phyloP scores from a whole-genome alignment of 2,329 filamentous ascomycete species.

The Westerdykella aurantiaca region DNA sequence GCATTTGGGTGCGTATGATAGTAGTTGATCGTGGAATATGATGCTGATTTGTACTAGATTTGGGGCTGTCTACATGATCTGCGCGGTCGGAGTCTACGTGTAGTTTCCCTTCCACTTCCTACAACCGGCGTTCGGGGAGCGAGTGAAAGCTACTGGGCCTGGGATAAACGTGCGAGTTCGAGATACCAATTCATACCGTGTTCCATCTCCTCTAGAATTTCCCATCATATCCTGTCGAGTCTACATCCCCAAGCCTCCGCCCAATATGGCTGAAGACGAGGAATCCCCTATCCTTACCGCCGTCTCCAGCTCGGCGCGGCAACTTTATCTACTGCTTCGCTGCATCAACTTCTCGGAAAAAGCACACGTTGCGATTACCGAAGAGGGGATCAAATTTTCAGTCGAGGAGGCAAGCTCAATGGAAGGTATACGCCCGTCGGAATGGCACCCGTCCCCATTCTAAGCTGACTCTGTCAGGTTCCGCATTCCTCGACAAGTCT shows the following conservation, averaged over 20 bases:
- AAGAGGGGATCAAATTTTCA: constrained; percentile 79
- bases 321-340: constrained; percentile 61
- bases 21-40: not conserved
- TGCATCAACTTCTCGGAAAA: constrained; percentile 58
- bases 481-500: constrained; percentile 78
- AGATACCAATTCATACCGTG: constrained; percentile 13
- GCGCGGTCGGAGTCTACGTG: constrained; percentile 96
- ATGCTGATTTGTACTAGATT: constrained; percentile 54
- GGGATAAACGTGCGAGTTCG: constrained; percentile 30
- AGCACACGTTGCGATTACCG: constrained; percentile 69
- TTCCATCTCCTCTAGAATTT: constrained; percentile 7
- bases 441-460: too few species aligned
- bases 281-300: constrained; percentile 61
- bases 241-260: constrained; percentile 1
- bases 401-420: constrained; percentile 85
- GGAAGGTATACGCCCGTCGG: constrained; percentile 58
- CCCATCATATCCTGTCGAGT: not conserved
- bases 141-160: constrained; percentile 35
- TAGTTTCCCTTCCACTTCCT: constrained; percentile 43
- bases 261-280: constrained; percentile 33
- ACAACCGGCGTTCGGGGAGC: constrained; percentile 24
- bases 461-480: constrained; percentile 43
- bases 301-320: constrained; percentile 70
- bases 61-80: constrained; percentile 97
- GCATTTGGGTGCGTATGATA: constrained; percentile 69